Conservation (phyloP, 139 green algal species). For the Dunaliella primolecta region DNA sequence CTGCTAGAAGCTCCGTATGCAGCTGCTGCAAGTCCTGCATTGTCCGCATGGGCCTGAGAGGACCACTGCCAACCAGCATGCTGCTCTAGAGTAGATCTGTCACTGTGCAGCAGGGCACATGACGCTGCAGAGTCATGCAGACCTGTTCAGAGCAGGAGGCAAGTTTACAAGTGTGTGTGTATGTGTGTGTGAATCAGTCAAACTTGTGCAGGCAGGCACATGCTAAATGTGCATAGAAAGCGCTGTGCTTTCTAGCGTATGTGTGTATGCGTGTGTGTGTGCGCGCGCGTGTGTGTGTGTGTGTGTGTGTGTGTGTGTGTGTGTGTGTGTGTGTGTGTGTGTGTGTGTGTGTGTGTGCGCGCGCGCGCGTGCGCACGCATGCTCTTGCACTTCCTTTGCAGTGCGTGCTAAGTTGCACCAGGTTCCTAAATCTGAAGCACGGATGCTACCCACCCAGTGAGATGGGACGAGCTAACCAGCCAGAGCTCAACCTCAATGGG, state of each 20-base stretch:
- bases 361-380: too few relatives aligned
- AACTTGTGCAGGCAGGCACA: not conserved
- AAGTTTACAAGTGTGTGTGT: not conserved
- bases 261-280: not conserved
- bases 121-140: not conserved
- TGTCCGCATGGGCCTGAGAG: not conserved
- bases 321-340: not conserved
- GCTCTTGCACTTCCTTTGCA: too few relatives aligned
- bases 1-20: not conserved
- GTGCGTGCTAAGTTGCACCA: too few relatives aligned
- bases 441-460: too few relatives aligned
- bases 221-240: not conserved
- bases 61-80: not conserved
- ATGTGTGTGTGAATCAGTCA: not conserved
- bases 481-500: too few relatives aligned
- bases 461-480: too few relatives aligned
- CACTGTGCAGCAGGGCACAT: not conserved
- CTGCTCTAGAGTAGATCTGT: not conserved
- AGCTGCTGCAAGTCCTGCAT: not conserved
- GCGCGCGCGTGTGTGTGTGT: not conserved
- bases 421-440: too few relatives aligned
- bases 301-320: not conserved
- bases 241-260: not conserved
- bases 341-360: not conserved
- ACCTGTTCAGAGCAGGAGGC: not conserved